Conservation (phyloP, 371 early-diverging fungal genomes). For the Syncephalastrum contaminatum region DNA sequence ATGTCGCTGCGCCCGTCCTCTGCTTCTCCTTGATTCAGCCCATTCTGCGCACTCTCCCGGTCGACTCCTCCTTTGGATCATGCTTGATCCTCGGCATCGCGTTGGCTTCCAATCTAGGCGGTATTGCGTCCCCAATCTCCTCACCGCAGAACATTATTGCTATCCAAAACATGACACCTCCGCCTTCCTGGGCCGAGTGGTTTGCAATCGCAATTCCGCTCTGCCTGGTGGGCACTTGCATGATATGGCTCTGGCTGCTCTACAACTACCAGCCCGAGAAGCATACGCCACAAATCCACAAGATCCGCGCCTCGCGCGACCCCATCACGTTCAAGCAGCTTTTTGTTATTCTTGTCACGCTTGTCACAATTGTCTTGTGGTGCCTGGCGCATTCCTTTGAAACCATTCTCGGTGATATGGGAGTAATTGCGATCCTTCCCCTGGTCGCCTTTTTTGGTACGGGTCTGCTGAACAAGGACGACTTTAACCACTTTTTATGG, state of each 20-base stretch:
- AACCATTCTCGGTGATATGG: conserved; percentile 75
- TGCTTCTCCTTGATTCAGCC: conserved; percentile 94
- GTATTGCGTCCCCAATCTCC: conserved; percentile 83
- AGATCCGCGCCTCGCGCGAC: conserved; percentile 56
- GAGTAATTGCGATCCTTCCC: conserved; percentile 78
- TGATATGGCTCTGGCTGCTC: conserved; percentile 67
- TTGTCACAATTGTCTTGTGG: conserved; percentile 77
- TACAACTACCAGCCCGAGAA: conserved; percentile 66
- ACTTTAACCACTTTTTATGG: conserved; percentile 78
- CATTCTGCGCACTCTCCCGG: conserved; percentile 74
- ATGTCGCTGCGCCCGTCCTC: conserved; percentile 97
- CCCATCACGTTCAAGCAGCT: conserved; percentile 62
- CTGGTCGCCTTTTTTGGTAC: conserved; percentile 80
- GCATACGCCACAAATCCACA: conserved; percentile 54
- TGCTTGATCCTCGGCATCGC: conserved; percentile 84
- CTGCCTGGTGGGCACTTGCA: conserved; percentile 60
- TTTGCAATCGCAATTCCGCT: conserved; percentile 62
- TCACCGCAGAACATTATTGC: conserved; percentile 83
- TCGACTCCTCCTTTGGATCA: conserved; percentile 62
- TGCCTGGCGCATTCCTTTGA: conserved; percentile 67
- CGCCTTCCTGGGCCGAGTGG: conserved; percentile 72
- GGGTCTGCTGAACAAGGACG: conserved; percentile 78
- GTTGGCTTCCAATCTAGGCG: conserved; percentile 79
- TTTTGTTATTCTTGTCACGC: conserved; percentile 61
- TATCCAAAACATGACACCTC: conserved; percentile 72